phyloP scores from a whole-genome alignment of 352 stramenopile species.

The Globisporangium camurandrum region DNA sequence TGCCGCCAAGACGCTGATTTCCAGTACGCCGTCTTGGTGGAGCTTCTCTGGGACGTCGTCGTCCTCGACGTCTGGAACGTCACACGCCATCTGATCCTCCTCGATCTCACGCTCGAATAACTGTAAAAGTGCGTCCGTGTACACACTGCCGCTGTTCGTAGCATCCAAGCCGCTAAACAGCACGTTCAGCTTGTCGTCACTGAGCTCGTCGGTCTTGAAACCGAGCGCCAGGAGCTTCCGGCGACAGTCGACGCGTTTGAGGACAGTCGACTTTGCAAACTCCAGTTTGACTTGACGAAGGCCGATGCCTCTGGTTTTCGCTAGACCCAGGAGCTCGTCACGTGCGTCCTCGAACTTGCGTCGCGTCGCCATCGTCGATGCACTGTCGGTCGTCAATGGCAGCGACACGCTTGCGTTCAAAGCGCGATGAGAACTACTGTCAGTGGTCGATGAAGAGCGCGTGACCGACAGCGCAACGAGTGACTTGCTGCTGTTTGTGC shows the following conservation, averaged over 20 bases:
- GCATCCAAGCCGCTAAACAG: constrained; percentile 51
- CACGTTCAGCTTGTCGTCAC: constrained; percentile 61
- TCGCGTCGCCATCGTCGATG: constrained; percentile 31
- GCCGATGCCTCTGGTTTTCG: constrained; percentile 57
- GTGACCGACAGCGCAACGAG: too few relatives aligned
- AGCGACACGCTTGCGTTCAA: constrained; percentile 16
- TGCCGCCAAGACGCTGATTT: constrained; percentile 46
- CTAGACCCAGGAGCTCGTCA: constrained; percentile 55
- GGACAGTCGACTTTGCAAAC: constrained; percentile 40
- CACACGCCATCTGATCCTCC: constrained; percentile 64
- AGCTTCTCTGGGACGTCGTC: constrained; percentile 59
- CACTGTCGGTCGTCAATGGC: constrained; percentile 20
- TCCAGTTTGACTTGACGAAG: constrained; percentile 57
- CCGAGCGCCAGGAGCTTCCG: constrained; percentile 53
- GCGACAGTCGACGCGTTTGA: constrained; percentile 52
- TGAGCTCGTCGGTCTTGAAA: constrained; percentile 60
- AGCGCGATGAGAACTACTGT: constrained; percentile 27
- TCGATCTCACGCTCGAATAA: constrained; percentile 66
- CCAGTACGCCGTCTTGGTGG: constrained; percentile 60
- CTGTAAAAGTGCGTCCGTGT: constrained; percentile 40
- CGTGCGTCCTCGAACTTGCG: constrained; percentile 66
- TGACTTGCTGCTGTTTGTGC: not conserved
- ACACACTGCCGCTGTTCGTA: constrained; percentile 27
- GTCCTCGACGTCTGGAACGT: constrained; percentile 73
- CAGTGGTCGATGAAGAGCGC: too few relatives aligned